These are phyloP conservation scores for Dissophora ornata DNA, from an alignment of 192 early-diverging fungal genomes.

Conservation along the genomic window DNA sequence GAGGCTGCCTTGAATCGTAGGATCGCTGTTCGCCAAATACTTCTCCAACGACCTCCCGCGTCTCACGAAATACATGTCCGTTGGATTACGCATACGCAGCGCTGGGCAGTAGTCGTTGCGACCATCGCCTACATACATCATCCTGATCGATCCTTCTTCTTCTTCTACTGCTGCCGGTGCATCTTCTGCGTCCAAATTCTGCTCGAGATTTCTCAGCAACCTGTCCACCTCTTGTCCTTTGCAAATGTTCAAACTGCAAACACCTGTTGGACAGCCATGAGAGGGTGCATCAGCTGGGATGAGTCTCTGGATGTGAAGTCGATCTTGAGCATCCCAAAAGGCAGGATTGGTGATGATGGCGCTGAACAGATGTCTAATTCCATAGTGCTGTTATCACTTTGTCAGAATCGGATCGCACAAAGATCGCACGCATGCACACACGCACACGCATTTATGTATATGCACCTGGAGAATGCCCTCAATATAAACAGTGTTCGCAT, in stretches of 20 bases:
- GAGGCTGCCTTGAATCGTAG: constrained; percentile 3
- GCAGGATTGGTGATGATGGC: constrained; percentile 46
- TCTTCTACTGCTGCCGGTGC: not conserved
- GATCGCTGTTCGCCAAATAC: constrained; percentile 2
- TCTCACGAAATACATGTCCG: constrained; percentile 38
- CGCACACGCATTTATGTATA: no score
- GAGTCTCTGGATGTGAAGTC: constrained; percentile 44
- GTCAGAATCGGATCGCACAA: no score
- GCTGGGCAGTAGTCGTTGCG: constrained; percentile 53
- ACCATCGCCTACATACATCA: constrained; percentile 52
- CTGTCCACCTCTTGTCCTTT: constrained; percentile 63
- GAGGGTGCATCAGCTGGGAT: constrained; percentile 48
- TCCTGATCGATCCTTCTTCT: not conserved
- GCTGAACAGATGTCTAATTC: constrained; percentile 31
- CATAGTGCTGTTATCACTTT: constrained; percentile 20
- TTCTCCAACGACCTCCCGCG: constrained; percentile 25
- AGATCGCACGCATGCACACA: no score
- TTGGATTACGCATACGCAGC: constrained; percentile 13
- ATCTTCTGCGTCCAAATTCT: not conserved
- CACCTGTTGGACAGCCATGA: constrained; percentile 61
- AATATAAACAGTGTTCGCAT: constrained; percentile 49
- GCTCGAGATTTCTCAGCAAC: constrained; percentile 3
- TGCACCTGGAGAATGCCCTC: constrained; percentile 38
- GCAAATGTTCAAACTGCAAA: constrained; percentile 71
- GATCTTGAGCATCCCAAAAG: constrained; percentile 23